These are phyloP conservation scores for Cetraspora pellucida DNA, from an alignment of 192 early-diverging fungal genomes.

Conservation along the genomic window DNA sequence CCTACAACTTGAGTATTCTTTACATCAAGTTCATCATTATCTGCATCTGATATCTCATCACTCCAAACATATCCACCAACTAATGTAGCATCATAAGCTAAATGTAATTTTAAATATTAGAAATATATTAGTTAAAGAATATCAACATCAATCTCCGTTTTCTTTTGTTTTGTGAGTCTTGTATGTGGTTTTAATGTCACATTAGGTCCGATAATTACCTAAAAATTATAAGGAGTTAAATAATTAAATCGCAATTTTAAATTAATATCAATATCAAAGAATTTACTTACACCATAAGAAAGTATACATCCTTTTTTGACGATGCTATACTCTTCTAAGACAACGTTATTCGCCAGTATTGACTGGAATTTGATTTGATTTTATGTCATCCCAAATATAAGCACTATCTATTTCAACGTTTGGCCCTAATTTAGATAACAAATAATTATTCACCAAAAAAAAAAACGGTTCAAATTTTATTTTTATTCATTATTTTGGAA, in stretches of 20 bases:
- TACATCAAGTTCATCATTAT: no score
- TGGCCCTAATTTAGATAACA: slow-evolving; percentile 47
- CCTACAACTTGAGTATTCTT: no score
- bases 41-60: no score
- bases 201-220: slow-evolving; percentile 74
- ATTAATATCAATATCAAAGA: not conserved
- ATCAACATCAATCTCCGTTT: no score
- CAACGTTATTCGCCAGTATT: slow-evolving; percentile 77
- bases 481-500: not conserved
- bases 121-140: no score
- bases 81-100: no score
- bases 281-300: slow-evolving; percentile 53
- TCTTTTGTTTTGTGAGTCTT: no score
- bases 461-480: not conserved
- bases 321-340: slow-evolving; percentile 63
- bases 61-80: no score
- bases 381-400: slow-evolving; percentile 82
- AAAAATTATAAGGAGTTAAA: not conserved
- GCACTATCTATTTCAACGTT: slow-evolving; percentile 78
- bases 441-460: not conserved
- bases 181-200: slow-evolving; percentile 52
- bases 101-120: no score
- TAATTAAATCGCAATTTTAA: not conserved
- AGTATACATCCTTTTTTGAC: slow-evolving; percentile 79
- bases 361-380: slow-evolving; percentile 66